Percentiles rank a stretch among this genome's conserved stretches.
Conservation (phyloP, 2,329 filamentous ascomycete genomes). For the Fusarium sp. region DNA sequence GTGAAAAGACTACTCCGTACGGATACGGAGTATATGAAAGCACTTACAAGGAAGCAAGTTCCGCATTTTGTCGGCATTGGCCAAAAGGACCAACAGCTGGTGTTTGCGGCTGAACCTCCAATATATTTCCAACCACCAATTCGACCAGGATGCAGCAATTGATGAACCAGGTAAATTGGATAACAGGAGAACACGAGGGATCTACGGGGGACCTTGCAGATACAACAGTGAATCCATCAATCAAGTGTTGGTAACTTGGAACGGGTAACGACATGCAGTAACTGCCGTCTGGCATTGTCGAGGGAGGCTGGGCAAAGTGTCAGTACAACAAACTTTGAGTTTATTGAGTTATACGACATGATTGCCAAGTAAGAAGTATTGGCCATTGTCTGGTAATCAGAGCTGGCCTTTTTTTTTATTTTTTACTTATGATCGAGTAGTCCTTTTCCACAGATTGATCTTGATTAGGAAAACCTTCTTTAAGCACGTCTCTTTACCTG, state of each 20-base stretch:
- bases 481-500: not conserved
- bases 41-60: not conserved
- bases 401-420: not conserved
- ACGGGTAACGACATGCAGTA: conserved; percentile 29
- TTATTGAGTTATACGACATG: conserved; percentile 23
- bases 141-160: conserved; percentile 2
- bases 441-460: too few relatives aligned
- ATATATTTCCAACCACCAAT: conserved; percentile 11
- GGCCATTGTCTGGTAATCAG: not conserved
- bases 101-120: not conserved
- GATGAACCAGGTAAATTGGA: conserved; percentile 8
- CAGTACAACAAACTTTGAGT: conserved; percentile 15
- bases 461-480: not conserved
- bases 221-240: conserved; percentile 23
- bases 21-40: too few relatives aligned
- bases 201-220: conserved; percentile 14
- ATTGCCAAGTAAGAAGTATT: not conserved
- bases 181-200: conserved; percentile 28
- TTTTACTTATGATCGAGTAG: too few relatives aligned
- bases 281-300: conserved; percentile 31
- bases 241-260: conserved; percentile 16
- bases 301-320: conserved; percentile 41
- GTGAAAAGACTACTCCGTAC: too few relatives aligned
- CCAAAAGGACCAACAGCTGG: not conserved
- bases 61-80: not conserved